Base-by-base conservation (phyloP, 2,329 filamentous ascomycete species). In the Colletotrichum lindemuthianum region DNA sequence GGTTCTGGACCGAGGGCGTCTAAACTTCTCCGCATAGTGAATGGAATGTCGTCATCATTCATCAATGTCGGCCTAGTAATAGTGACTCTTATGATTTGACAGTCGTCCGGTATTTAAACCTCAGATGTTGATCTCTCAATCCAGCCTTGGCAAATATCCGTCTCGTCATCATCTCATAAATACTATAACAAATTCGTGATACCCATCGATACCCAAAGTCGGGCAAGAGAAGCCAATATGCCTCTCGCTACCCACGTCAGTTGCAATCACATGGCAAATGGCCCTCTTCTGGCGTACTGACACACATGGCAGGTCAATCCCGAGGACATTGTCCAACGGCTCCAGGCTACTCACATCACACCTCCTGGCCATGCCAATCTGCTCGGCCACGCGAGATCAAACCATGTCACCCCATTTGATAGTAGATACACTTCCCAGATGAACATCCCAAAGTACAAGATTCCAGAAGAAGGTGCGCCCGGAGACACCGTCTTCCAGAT, bases 401-500 rank as follows among this genome's bases (percentile, higher is more conserved):
- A 79, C 8, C 85, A 87, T 69, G 80, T 82, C 9, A 88, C 84
- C 2, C 79, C 86, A 69, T 89, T 88, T 71, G 83, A 83, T 2
- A 86, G 81, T 16, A 80, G 83, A 45, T 89, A 89, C 74, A 81
- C 85, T 16, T 81, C 80, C 67, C 74, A 80, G 53, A 77, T 78
- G 51, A 83, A 86, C 64, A 81, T 89, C 12, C 84, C 67, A 8
- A 89, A 89, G 68, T 89, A 86, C 74, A 78, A 76, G 57, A 84
- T 90, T 15, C 86, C 87, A 0, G 72, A 82, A 2, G 76, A 87
- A 48, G 86, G 87, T 4, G 84, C 85, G 12, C 84, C 86, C 0
- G 84, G 85, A 9, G 87, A 90, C 68, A 84, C 86, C 0, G 89
- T 90, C 1, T 87, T 90, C 69, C 87, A 90, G 68, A 81, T 92